Base-by-base conservation (phyloP, 768 basidiomycete species). In the Suillus bovinus region DNA sequence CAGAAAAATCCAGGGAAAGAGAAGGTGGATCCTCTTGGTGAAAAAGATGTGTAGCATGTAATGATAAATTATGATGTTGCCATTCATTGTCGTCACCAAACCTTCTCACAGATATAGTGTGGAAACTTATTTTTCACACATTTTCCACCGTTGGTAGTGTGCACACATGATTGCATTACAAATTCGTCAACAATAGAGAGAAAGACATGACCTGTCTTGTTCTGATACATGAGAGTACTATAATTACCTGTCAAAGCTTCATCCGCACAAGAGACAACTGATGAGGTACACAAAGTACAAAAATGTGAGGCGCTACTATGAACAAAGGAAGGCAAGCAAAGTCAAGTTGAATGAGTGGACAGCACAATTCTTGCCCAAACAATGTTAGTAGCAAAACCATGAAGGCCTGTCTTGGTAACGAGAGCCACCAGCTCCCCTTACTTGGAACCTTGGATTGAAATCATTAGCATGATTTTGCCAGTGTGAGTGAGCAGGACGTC, bases 61-160 rank as follows among this genome's bases (percentile, higher is more conserved):
- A 76, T 68, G 75, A 68, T 67, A 73, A 67, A 69, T 64, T 69
- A 64, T 65, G 72, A 60, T 62, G 72, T 68, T 68, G 73, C 62
- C 54, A 31, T 41, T 58, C 71, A 63, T 55, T 63, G 61, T 60
- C 66, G 65, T 66, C 69, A 49, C n/a, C n/a, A n/a, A n/a, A n/a
- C n/a, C n/a, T n/a, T n/a, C n/a, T n/a, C n/a, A n/a, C n/a, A n/a
- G n/a, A n/a, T n/a, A n/a, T n/a, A n/a, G n/a, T n/a, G n/a, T n/a
- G n/a, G n/a, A n/a, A n/a, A n/a, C n/a, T n/a, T n/a, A n/a, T n/a
- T n/a, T n/a, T n/a, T n/a, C n/a, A n/a, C n/a, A n/a, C n/a, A n/a
- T n/a, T n/a, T n/a, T n/a, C n/a, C n/a, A n/a, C n/a, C n/a, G n/a
- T n/a, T n/a, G n/a, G n/a, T n/a, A n/a, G n/a, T n/a, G n/a, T n/a